A percentile compares a stretch with the other conserved stretches of the same genome.
Conservation (phyloP, 768 basidiomycete species). For the Hypholoma sublateritium region DNA sequence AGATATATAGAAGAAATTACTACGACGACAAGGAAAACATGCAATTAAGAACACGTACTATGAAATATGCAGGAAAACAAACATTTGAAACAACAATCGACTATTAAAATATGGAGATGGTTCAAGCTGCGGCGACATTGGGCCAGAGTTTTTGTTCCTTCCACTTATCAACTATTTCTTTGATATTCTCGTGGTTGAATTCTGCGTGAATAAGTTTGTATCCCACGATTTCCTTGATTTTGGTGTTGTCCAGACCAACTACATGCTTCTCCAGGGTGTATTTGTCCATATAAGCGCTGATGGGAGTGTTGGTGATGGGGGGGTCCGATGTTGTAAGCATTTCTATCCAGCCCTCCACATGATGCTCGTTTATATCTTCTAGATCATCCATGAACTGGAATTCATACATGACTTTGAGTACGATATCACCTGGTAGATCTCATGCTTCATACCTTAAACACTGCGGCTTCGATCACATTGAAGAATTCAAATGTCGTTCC, state of each 20-base stretch:
- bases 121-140: constrained; percentile 26
- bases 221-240: constrained; percentile 72
- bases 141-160: constrained; percentile 69
- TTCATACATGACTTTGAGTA: background rate
- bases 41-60: constrained; percentile 6
- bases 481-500: constrained; percentile 83
- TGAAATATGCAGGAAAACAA: constrained; percentile 9
- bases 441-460: constrained; percentile 53
- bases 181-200: constrained; percentile 59
- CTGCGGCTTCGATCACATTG: constrained; percentile 62
- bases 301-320: constrained; percentile 67
- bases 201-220: constrained; percentile 64
- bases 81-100: background rate
- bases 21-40: constrained; percentile 7
- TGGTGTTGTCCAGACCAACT: constrained; percentile 66
- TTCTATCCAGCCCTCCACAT: constrained; percentile 80
- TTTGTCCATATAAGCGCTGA: constrained; percentile 79
- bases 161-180: constrained; percentile 79
- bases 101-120: background rate
- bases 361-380: constrained; percentile 84
- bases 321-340: constrained; percentile 75
- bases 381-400: constrained; percentile 69
- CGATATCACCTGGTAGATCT: too few species aligned
- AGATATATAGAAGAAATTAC: constrained; percentile 9
- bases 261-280: constrained; percentile 69